These are phyloP conservation scores for Pelargonium fulgidum DNA, from an alignment of 441 rosid genomes.

Conservation along the genomic window DNA sequence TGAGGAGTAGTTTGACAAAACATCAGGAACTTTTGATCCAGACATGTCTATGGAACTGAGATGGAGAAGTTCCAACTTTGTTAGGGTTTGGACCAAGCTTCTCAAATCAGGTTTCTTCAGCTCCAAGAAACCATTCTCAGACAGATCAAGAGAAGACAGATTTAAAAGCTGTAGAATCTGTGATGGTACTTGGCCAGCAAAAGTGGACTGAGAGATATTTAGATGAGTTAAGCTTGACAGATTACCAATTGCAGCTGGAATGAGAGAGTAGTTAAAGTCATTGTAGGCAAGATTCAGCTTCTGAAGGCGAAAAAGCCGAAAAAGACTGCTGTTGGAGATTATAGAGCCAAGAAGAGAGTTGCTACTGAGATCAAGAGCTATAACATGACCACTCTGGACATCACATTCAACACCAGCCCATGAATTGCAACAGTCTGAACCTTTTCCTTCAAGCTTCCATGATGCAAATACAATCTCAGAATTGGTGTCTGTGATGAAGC, in stretches of 20 bases:
- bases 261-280: not conserved
- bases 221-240: slow-evolving; percentile 14
- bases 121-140: fast-evolving
- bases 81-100: slow-evolving; percentile 6
- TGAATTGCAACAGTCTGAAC: slow-evolving; percentile 27
- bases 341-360: slow-evolving; percentile 24
- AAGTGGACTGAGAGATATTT: slow-evolving; percentile 6
- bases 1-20: slow-evolving; percentile 12
- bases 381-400: slow-evolving; percentile 19
- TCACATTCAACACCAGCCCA: slow-evolving; percentile 36
- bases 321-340: slow-evolving; percentile 21
- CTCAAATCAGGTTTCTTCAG: not conserved
- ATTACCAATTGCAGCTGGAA: slow-evolving; percentile 12
- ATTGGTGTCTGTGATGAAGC: not conserved
- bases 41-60: slow-evolving; percentile 15
- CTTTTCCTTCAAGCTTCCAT: slow-evolving; percentile 16
- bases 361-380: slow-evolving; percentile 24
- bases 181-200: slow-evolving; percentile 15
- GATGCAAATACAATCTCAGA: not conserved
- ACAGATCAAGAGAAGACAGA: slow-evolving; percentile 21
- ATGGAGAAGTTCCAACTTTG: slow-evolving; percentile 6
- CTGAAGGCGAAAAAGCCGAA: slow-evolving; percentile 26
- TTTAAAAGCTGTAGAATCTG: slow-evolving; percentile 6
- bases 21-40: not conserved
- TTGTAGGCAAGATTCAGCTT: slow-evolving; percentile 22